Percentiles rank a stretch among this genome's conserved stretches.
Conservation (phyloP, 2,329 filamentous ascomycete genomes). For the Fusarium albosuccineum region DNA sequence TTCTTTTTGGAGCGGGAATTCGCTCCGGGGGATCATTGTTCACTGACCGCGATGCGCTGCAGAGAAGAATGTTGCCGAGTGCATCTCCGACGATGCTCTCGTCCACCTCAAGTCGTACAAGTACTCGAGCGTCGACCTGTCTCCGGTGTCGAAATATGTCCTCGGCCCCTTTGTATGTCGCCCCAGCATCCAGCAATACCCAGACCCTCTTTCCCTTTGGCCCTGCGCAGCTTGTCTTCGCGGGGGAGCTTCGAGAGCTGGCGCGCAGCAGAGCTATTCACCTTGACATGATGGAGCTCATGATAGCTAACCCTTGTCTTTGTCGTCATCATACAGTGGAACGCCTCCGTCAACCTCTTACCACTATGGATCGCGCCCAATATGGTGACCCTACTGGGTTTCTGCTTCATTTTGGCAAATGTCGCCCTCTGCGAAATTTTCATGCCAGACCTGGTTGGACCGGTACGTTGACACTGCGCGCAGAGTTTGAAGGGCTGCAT, state of each 20-base stretch:
- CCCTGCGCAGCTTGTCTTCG: constrained; percentile 21
- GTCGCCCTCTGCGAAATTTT: constrained; percentile 79
- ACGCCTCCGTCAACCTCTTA: constrained; percentile 90
- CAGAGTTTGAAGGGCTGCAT: neutral
- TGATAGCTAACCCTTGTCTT: constrained; percentile 37
- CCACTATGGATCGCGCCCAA: constrained; percentile 98
- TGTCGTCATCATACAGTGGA: constrained; percentile 76
- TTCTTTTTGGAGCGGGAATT: neutral
- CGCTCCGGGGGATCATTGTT: neutral
- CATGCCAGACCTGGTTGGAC: constrained; percentile 91
- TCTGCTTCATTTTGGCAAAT: constrained; percentile 92
- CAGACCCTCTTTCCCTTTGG: constrained; percentile 6
- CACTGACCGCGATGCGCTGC: constrained; percentile 10
- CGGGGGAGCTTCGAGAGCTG: neutral
- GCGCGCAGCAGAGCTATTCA: neutral
- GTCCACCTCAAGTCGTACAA: constrained; percentile 95
- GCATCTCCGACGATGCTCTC: constrained; percentile 90
- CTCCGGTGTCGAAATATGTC: constrained; percentile 91
- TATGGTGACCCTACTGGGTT: constrained; percentile 95
- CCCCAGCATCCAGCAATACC: neutral
- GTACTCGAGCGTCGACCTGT: constrained; percentile 97
- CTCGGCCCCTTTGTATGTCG: constrained; percentile 90
- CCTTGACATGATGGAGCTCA: constrained; percentile 14
- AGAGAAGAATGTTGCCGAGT: constrained; percentile 72
- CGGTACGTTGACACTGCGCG: constrained; percentile 68